These are phyloP conservation scores for Neurospora sp. DNA, from an alignment of 495 filamentous ascomycete genomes.

Conservation along the genomic window DNA sequence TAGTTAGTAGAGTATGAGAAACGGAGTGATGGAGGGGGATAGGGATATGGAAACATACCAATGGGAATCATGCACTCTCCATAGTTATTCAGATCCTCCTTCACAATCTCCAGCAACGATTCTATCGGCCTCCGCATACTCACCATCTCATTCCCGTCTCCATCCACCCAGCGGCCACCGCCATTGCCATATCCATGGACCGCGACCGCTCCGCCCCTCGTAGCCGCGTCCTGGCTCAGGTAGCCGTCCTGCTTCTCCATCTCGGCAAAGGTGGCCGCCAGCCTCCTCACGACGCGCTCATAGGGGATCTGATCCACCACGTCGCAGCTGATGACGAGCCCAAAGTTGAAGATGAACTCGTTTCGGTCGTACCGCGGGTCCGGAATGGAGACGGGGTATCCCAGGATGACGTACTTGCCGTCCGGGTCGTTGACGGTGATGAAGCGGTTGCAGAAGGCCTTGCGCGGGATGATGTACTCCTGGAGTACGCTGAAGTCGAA, in stretches of 20 bases:
- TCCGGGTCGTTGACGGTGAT: conserved; percentile 64
- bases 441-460: conserved; percentile 81
- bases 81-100: conserved; percentile 95
- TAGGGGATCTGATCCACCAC: conserved; percentile 57
- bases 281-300: conserved; percentile 72
- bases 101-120: conserved; percentile 77
- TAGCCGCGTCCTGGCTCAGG: conserved; percentile 44
- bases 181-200: conserved; percentile 23
- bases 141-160: conserved; percentile 3
- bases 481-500: conserved; percentile 75
- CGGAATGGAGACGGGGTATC: conserved; percentile 80
- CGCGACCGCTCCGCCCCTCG: not conserved
- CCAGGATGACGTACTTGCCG: conserved; percentile 70
- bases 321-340: conserved; percentile 61
- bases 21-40: not conserved
- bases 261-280: conserved; percentile 74
- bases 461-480: conserved; percentile 85
- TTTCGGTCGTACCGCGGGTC: conserved; percentile 73
- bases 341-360: conserved; percentile 97
- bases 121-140: conserved; percentile 51
- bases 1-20: not conserved
- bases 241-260: conserved; percentile 83
- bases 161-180: conserved; percentile 17
- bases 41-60: conserved; percentile 37
- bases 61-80: conserved; percentile 97